Conservation (phyloP, 768 basidiomycete genomes). For the Psilocybe sp. region DNA sequence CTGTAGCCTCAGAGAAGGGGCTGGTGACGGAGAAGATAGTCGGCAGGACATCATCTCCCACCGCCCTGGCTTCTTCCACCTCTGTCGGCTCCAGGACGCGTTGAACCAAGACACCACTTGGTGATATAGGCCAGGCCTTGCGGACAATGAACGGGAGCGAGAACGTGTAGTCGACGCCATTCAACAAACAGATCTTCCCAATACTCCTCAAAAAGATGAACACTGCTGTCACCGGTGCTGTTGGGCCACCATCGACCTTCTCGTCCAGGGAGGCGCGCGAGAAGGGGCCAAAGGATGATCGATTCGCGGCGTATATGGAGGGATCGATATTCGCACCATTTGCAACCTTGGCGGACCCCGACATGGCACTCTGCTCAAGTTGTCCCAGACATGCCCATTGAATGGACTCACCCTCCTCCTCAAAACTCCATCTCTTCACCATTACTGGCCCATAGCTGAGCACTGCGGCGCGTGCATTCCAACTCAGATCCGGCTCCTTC, state of each 20-base stretch:
- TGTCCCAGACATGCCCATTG: slow-evolving; percentile 81
- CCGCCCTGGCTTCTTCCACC: slow-evolving; percentile 59
- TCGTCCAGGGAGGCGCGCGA: slow-evolving; percentile 38
- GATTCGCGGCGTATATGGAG: slow-evolving; percentile 9
- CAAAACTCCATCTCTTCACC: slow-evolving; percentile 70
- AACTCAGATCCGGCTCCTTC: slow-evolving; percentile 62
- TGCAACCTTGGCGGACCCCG: slow-evolving; percentile 24
- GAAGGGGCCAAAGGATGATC: slow-evolving; percentile 57
- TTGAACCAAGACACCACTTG: slow-evolving; percentile 80
- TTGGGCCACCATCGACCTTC: slow-evolving; percentile 28
- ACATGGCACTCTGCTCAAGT: slow-evolving; percentile 40
- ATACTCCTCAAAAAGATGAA: slow-evolving; percentile 79
- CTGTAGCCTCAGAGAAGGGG: slow-evolving; percentile 71
- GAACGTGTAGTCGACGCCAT: slow-evolving; percentile 75
- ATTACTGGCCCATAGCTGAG: slow-evolving; percentile 68
- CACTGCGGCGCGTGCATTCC: slow-evolving; percentile 64
- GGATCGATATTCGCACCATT: slow-evolving; percentile 28
- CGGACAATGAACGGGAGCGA: slow-evolving; percentile 79
- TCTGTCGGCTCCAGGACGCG: slow-evolving; percentile 68
- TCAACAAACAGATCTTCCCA: slow-evolving; percentile 66
- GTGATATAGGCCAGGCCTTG: slow-evolving; percentile 74
- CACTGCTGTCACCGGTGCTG: slow-evolving; percentile 50
- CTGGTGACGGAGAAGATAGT: slow-evolving; percentile 79
- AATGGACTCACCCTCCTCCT: slow-evolving; percentile 66
- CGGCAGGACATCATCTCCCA: slow-evolving; percentile 68